Percentiles rank a stretch among this genome's conserved stretches.
phyloP scores from a whole-genome alignment of 345 rosid genomes.

The Citrus unshiu region DNA sequence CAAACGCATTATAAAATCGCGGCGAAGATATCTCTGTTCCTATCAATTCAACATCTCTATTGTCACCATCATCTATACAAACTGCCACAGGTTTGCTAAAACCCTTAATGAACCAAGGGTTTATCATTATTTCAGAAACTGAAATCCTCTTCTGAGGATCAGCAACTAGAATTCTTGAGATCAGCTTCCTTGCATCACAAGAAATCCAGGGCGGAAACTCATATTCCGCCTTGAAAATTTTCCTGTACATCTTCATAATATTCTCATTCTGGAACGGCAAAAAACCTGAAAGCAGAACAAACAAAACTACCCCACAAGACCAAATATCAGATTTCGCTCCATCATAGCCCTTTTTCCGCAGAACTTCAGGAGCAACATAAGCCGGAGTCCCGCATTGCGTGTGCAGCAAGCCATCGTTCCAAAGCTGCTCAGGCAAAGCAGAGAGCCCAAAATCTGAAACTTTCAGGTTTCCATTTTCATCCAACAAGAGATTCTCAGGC shows the following conservation, averaged over 20 bases:
- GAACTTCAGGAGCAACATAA: conserved; percentile 47
- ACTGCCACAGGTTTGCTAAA: conserved; percentile 1
- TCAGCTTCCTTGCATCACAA: conserved; percentile 31
- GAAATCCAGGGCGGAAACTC: conserved; percentile 42
- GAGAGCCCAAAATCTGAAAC: conserved; percentile 56
- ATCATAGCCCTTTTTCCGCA: conserved; percentile 39
- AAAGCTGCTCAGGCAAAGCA: conserved; percentile 29
- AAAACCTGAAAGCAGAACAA: conserved; percentile 35
- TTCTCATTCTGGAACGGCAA: conserved; percentile 47
- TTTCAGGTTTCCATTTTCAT: conserved; percentile 42
- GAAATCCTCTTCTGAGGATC: conserved; percentile 46
- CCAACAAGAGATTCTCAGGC: conserved; percentile 53
- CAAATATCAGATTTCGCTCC: conserved; percentile 51
- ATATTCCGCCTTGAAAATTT: conserved; percentile 39
- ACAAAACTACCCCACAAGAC: conserved; percentile 60
- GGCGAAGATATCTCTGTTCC: conserved; percentile 18
- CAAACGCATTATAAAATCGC: conserved; percentile 41
- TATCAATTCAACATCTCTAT: conserved; percentile 11
- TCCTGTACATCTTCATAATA: conserved; percentile 38
- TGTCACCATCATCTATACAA: conserved; percentile 14
- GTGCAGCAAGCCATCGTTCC: conserved; percentile 38
- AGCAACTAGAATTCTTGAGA: conserved; percentile 43
- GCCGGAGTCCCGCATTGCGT: conserved; percentile 51
- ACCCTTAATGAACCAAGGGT: conserved; percentile 35
- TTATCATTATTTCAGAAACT: conserved; percentile 35